A percentile compares a stretch with the other conserved stretches of the same genome.
These are phyloP conservation scores for Fraxinus paxiana DNA, from an alignment of 305 asterid genomes.

Conservation along the genomic window DNA sequence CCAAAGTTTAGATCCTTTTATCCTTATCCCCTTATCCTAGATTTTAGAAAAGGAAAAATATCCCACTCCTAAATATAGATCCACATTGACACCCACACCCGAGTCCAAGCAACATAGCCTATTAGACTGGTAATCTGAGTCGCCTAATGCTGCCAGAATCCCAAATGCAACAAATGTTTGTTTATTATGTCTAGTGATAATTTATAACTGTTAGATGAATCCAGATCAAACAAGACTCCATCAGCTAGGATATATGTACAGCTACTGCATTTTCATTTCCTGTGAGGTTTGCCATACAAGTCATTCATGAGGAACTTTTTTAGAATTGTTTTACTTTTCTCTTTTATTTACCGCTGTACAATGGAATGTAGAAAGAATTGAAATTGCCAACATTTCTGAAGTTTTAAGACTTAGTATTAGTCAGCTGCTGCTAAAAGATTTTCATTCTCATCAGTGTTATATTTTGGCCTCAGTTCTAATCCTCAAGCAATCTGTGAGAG, in stretches of 20 bases:
- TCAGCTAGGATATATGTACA: not conserved
- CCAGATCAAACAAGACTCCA: not conserved
- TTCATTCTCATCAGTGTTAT: not conserved
- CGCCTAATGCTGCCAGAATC: not conserved
- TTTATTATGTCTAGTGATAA: not conserved
- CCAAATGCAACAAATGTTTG: not conserved
- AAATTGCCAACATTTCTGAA: not conserved
- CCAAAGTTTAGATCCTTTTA: not conserved
- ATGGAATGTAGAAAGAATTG: not conserved
- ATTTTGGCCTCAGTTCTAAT: not conserved
- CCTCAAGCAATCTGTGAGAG: not conserved
- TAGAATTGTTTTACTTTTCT: not conserved
- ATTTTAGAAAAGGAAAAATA: not conserved
- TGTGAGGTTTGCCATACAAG: not conserved
- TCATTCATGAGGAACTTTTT: not conserved
- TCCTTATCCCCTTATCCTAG: not conserved
- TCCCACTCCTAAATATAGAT: not conserved
- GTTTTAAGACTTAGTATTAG: not conserved
- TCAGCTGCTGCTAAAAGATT: not conserved
- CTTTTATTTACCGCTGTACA: not conserved
- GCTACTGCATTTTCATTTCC: not conserved
- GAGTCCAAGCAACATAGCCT: not conserved
- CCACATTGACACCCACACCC: not conserved
- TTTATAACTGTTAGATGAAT: not conserved
- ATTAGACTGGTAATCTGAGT: not conserved